Evolutionary conservation across 1,139 yeast genomes (phyloP).

Genomic region (Debaryomycetaceae sp.): DNA sequence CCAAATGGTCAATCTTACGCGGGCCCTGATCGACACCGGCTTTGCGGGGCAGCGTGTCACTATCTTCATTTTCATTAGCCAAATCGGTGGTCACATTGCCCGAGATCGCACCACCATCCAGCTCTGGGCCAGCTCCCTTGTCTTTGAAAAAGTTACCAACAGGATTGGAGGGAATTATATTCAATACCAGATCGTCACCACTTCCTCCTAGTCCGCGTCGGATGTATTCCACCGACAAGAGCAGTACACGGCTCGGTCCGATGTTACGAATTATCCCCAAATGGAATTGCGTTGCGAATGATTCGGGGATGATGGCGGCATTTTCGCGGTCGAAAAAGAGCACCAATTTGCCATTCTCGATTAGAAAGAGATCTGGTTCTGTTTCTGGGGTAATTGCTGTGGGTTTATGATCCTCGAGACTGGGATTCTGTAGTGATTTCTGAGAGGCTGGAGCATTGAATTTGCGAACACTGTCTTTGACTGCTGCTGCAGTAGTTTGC

Average conservation of each 20-base stretch:
- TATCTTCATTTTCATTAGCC: slow-evolving; percentile 6
- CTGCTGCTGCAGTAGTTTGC: slow-evolving; percentile 2
- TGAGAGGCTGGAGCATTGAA: slow-evolving; percentile 10
- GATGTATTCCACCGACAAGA: slow-evolving; percentile 25
- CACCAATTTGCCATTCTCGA: slow-evolving; percentile 21
- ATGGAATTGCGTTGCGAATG: slow-evolving; percentile 23
- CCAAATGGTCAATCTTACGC: slow-evolving; percentile 60
- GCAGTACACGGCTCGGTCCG: slow-evolving; percentile 20
- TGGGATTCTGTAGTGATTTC: slow-evolving; percentile 1
- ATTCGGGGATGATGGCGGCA: slow-evolving; percentile 29
- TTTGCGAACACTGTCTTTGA: slow-evolving; percentile 9
- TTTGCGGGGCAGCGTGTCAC: slow-evolving; percentile 17
- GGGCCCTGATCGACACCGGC: slow-evolving; percentile 36
- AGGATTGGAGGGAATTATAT: slow-evolving; percentile 17
- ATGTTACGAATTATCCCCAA: slow-evolving; percentile 28
- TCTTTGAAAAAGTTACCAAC: slow-evolving; percentile 31
- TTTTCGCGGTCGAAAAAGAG: slow-evolving; percentile 21
- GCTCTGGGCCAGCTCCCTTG: slow-evolving; percentile 17
- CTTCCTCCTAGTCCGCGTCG: slow-evolving; percentile 28
- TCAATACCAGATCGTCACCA: slow-evolving; percentile 16
- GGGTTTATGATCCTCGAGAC: slow-evolving; percentile 1
- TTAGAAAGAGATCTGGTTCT: slow-evolving; percentile 21
- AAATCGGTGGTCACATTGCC: slow-evolving; percentile 4
- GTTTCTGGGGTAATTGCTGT: slow-evolving; percentile 8
- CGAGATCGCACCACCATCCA: slow-evolving; percentile 5